Base-by-base conservation (phyloP, 2,329 filamentous ascomycete genomes). In the Stagonosporopsis vannaccii region DNA sequence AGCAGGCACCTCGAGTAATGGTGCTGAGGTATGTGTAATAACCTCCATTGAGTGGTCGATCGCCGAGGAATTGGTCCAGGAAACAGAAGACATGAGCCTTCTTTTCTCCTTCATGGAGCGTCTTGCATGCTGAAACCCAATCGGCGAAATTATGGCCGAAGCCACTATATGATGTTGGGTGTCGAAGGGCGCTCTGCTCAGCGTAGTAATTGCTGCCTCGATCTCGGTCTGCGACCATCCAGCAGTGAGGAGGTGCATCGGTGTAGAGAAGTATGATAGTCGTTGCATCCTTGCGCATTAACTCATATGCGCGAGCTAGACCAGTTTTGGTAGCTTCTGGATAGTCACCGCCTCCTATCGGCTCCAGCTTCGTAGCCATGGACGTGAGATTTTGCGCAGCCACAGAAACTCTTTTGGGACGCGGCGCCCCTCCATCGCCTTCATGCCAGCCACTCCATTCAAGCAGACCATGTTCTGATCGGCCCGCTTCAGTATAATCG, bases 371-470 rank as follows among this genome's bases (percentile, higher is more conserved):
- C 9, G 59, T 45, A 2, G 65, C 64, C 33, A 58, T 52, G 11
- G 41, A 36, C 37, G 63, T 61, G 32, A 68, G 61, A 2, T 22
- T 25, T 8, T 61, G 41, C 13, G 58, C 57, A 20, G 37, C 42
- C 47, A 43, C 65, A 12, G 48, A 51, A n/a, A 23, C 28, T 8
- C 23, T 33, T 8, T 11, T 22, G 8, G 32, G 19, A 41, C 56
- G 20, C 6, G 13, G 3, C 5, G 13, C 8, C 15, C 19, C n/a
- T 12, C 42, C 17, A 11, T 54, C 15, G 11, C 49, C 25, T 58
- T 60, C 60, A 47, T 76, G 75, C 82, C 82, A 84, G 3, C 81
- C 80, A 0, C 81, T 83, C 79, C 81, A 84, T 44, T 82, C 72
- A 2, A 78, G 75, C 22, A 81, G 56, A 19, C 61, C 62, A 41